Evolutionary conservation across 352 stramenopile species (phyloP).

Genomic region (Pythium brachiatum): DNA sequence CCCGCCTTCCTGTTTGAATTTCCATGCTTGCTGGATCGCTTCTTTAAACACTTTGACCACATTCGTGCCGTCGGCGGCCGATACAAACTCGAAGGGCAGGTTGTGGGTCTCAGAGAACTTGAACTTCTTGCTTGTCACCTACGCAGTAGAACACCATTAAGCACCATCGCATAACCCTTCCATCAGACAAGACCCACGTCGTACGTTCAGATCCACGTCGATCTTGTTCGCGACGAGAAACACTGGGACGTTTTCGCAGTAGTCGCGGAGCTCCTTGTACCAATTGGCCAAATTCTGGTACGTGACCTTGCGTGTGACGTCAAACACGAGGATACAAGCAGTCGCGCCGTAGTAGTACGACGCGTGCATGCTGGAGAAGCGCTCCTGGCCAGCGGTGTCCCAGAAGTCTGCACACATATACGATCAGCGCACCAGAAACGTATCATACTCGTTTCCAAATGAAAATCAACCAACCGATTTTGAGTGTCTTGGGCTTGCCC

Average conservation of each 20-base stretch:
- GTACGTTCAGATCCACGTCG: constrained; percentile 92
- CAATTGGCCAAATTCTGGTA: constrained; percentile 93
- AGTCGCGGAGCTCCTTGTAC: constrained; percentile 91
- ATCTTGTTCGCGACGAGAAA: constrained; percentile 98
- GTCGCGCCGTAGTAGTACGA: constrained; percentile 96
- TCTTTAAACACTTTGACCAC: constrained; percentile 95
- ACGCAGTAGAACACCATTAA: neutral
- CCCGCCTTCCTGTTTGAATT: constrained; percentile 88
- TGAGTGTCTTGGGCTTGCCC: constrained; percentile 42
- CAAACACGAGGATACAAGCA: constrained; percentile 93
- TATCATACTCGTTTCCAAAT: too few relatives aligned
- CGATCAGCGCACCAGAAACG: neutral
- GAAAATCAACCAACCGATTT: constrained; percentile 53
- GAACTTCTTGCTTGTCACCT: constrained; percentile 96
- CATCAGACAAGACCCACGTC: neutral
- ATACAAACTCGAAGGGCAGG: constrained; percentile 94
- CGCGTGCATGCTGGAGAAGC: constrained; percentile 94
- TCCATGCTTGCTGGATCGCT: constrained; percentile 76
- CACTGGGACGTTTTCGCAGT: constrained; percentile 91
- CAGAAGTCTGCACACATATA: constrained; percentile 82
- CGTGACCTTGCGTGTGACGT: constrained; percentile 94
- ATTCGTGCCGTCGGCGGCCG: constrained; percentile 94
- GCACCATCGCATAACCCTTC: neutral
- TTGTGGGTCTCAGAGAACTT: constrained; percentile 94
- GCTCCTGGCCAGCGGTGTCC: constrained; percentile 95